phyloP scores from a whole-genome alignment of 129 eudicot genomes.

The Pittosporum tobira region DNA sequence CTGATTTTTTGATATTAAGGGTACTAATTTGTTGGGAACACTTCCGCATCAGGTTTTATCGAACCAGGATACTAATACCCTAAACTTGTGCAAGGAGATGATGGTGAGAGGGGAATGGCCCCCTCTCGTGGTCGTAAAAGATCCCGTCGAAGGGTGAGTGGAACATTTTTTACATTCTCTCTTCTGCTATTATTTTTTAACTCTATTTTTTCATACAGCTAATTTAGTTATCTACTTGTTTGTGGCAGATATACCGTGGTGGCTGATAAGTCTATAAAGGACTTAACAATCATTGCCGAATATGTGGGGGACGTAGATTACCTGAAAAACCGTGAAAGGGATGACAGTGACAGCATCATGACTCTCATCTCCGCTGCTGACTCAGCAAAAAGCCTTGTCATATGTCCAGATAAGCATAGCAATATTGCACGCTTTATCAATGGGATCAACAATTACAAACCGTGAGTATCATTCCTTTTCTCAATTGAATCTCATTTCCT shows the following conservation, averaged over 20 bases:
- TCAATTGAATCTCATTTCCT: too few relatives aligned
- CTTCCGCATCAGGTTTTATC: too few relatives aligned
- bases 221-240: not conserved
- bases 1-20: too few relatives aligned
- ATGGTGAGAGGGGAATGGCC: too few relatives aligned
- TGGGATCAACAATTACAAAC: constrained; percentile 80
- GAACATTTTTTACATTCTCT: not conserved
- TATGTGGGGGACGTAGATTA: constrained; percentile 90
- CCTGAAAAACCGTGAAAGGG: constrained; percentile 49
- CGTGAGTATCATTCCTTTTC: constrained; percentile 31
- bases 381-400: constrained; percentile 55
- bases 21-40: too few relatives aligned
- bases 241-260: constrained; percentile 68
- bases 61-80: too few relatives aligned
- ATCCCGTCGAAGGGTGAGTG: constrained; percentile 72
- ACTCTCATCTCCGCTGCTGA: constrained; percentile 59
- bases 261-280: constrained; percentile 67
- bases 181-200: not conserved
- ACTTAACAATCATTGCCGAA: constrained; percentile 75
- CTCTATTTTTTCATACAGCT: too few relatives aligned
- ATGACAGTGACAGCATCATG: constrained; percentile 90
- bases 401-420: constrained; percentile 82
- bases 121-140: too few relatives aligned
- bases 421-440: constrained; percentile 84
- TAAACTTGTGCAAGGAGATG: too few relatives aligned